These are phyloP conservation scores for Hymenotorrendiella dingleyae DNA, from an alignment of 2,329 filamentous ascomycete species.

Conservation along the genomic window DNA sequence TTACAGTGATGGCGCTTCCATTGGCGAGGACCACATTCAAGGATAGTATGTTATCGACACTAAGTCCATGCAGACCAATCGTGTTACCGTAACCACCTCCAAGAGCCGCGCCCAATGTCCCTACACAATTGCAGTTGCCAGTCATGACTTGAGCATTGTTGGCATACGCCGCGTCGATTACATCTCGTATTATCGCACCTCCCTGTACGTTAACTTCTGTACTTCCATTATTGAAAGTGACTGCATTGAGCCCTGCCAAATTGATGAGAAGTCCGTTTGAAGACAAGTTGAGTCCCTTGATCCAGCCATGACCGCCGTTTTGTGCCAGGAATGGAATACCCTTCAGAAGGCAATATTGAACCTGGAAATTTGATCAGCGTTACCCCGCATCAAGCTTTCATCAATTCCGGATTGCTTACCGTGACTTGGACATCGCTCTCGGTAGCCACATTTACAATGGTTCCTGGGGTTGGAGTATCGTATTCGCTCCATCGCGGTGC, in stretches of 20 bases:
- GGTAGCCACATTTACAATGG: constrained; percentile 4
- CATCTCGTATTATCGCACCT: not conserved
- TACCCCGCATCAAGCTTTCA: too few relatives aligned
- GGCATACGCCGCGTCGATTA: not conserved
- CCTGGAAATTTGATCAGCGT: too few relatives aligned
- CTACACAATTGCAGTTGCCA: constrained; percentile 1
- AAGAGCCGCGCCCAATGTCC: not conserved
- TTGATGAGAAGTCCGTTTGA: not conserved
- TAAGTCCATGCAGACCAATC: constrained; percentile 1
- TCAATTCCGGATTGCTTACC: not conserved
- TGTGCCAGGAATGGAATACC: not conserved
- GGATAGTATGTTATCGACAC: not conserved
- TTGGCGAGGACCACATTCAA: not conserved
- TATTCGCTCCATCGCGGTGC: constrained; percentile 6
- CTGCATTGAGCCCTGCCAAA: not conserved
- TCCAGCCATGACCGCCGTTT: constrained; percentile 3
- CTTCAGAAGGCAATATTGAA: not conserved
- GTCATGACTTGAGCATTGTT: not conserved
- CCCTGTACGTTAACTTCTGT: not conserved
- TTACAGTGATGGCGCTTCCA: not conserved
- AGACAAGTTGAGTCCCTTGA: not conserved
- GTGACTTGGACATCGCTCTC: constrained; percentile 4
- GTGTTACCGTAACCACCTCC: not conserved
- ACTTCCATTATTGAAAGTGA: not conserved
- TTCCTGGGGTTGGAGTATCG: constrained; percentile 3